Conservation (phyloP, 2,329 filamentous ascomycete genomes). For the Botrytis hyacinthi region DNA sequence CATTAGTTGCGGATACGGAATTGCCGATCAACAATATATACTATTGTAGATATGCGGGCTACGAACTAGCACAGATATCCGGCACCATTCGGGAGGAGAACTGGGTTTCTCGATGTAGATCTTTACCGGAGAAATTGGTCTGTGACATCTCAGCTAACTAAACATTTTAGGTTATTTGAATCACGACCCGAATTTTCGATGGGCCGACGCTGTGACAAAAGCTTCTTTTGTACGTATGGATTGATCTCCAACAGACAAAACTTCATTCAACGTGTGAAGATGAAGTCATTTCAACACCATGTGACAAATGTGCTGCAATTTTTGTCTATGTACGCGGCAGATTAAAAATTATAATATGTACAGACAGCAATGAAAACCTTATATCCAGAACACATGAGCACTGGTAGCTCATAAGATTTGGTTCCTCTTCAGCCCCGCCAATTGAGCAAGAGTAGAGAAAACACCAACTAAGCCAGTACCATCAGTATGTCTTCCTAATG, state of each 20-base stretch:
- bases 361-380: neutral
- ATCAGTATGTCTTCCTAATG: slow-evolving; percentile 41
- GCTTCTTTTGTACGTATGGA: neutral
- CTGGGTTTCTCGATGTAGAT: neutral
- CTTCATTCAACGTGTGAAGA: neutral
- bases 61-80: neutral
- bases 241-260: neutral
- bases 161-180: neutral
- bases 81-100: neutral
- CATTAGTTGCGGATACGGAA: neutral
- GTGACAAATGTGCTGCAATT: neutral
- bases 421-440: slow-evolving; percentile 37
- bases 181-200: neutral
- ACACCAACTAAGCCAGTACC: slow-evolving; percentile 41
- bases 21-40: neutral
- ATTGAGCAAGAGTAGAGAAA: slow-evolving; percentile 40
- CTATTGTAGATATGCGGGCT: neutral
- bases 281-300: neutral
- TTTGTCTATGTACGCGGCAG: neutral
- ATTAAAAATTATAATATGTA: neutral
- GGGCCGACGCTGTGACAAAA: neutral
- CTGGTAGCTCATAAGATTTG: slow-evolving; percentile 32
- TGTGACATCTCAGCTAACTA: neutral
- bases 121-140: neutral
- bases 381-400: neutral